Percentiles rank a stretch among this genome's conserved stretches.
Conservation (phyloP, 163 green algal species). For the Chlamydomonas reinhardtii region DNA sequence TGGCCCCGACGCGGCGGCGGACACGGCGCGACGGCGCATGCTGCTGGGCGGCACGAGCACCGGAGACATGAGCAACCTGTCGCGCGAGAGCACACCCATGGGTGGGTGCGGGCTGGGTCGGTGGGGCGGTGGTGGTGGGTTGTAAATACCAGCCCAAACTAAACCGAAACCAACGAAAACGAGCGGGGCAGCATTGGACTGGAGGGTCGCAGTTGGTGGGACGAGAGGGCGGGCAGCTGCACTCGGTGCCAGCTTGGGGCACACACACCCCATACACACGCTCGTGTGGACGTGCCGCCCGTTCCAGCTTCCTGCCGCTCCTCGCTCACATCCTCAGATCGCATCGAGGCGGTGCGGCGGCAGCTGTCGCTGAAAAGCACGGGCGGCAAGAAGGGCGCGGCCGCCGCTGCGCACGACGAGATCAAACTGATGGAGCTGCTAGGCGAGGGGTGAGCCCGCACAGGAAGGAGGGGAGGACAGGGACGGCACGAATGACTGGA, state of each 20-base stretch:
- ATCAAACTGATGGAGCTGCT: conserved; percentile 40
- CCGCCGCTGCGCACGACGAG: background rate
- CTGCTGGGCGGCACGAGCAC: background rate
- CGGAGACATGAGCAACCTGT: background rate
- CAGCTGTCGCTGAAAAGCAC: conserved; percentile 22
- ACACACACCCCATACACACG: no score
- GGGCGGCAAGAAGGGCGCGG: background rate
- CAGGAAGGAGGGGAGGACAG: no score
- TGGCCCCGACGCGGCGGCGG: background rate
- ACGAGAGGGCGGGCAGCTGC: no score
- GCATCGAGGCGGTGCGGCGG: conserved; percentile 33
- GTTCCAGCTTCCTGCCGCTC: no score
- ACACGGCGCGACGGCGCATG: background rate
- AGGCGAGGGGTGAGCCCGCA: conserved; percentile 20
- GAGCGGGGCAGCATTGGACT: no score
- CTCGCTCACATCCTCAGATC: no score
- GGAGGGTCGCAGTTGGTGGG: no score
- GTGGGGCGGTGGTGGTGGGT: background rate
- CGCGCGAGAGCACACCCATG: conserved; percentile 28
- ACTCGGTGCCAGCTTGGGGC: no score
- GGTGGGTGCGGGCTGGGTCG: background rate
- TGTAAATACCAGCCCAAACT: no score
- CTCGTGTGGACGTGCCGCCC: no score
- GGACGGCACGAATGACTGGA: no score
- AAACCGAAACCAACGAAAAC: no score